phyloP scores from a whole-genome alignment of 176 grass and related monocot species.

The Chloris gayana region DNA sequence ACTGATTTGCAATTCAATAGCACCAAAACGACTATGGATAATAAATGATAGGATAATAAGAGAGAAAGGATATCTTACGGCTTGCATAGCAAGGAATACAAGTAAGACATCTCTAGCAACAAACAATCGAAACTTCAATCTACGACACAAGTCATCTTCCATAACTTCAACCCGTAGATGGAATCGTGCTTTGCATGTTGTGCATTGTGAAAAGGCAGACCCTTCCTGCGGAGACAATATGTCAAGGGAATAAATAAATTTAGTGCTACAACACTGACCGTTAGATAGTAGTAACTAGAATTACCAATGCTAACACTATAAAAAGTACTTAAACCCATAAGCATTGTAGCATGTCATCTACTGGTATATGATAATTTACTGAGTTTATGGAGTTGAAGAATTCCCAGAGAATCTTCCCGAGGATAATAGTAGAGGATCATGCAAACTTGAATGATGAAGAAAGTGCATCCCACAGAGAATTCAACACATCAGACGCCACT shows the following conservation, averaged over 20 bases:
- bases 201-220: slow-evolving; percentile 83
- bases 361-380: neutral
- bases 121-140: slow-evolving; percentile 79
- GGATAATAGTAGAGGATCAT: neutral
- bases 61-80: slow-evolving; percentile 53
- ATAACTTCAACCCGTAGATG: slow-evolving; percentile 66
- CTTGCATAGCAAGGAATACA: slow-evolving; percentile 79
- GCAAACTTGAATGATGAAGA: neutral
- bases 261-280: neutral
- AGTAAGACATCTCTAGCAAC: slow-evolving; percentile 76
- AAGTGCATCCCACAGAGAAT: neutral
- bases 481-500: neutral
- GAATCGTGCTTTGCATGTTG: slow-evolving; percentile 82
- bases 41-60: slow-evolving; percentile 11
- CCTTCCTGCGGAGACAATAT: slow-evolving; percentile 61
- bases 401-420: neutral
- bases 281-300: neutral
- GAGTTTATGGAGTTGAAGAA: neutral
- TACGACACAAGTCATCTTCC: slow-evolving; percentile 68
- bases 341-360: neutral
- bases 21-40: neutral
- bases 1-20: neutral
- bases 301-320: neutral
- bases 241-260: slow-evolving; percentile 5
- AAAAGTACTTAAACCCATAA: neutral